These are phyloP conservation scores for Yarrowia sp. DNA, from an alignment of 805 yeast genomes.

Conservation along the genomic window DNA sequence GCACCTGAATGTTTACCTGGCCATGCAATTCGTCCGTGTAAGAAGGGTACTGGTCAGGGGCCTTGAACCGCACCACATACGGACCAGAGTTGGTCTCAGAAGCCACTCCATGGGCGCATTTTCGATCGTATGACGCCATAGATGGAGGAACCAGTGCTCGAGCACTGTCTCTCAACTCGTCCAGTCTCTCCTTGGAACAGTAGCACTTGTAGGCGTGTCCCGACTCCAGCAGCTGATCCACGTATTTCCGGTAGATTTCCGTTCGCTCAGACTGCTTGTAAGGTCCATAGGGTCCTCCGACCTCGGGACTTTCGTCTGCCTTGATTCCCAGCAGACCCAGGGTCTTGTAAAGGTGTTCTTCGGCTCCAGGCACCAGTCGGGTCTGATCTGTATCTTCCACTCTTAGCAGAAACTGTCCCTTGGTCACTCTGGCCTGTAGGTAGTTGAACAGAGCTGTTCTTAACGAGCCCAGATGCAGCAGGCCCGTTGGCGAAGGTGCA, in stretches of 20 bases:
- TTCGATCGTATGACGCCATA: conserved; percentile 85
- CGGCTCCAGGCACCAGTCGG: conserved; percentile 78
- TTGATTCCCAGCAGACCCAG: conserved; percentile 71
- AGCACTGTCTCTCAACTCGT: conserved; percentile 66
- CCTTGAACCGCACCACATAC: conserved; percentile 66
- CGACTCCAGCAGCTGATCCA: conserved; percentile 50
- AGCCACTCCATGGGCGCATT: conserved; percentile 50
- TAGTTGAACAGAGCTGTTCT: conserved; percentile 92
- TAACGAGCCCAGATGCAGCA: conserved; percentile 86
- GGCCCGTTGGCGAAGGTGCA: conserved; percentile 98
- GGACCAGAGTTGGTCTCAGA: conserved; percentile 36
- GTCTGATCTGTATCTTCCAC: conserved; percentile 91
- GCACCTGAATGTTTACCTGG: conserved; percentile 69
- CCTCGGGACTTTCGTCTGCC: conserved; percentile 79
- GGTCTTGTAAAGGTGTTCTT: conserved; percentile 68
- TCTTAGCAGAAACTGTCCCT: conserved; percentile 76
- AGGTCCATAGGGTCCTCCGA: conserved; percentile 60
- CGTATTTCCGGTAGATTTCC: conserved; percentile 60
- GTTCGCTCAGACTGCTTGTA: conserved; percentile 82
- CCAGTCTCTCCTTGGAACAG: conserved; percentile 77
- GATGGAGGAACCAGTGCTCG: conserved; percentile 78
- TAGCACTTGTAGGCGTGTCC: conserved; percentile 85
- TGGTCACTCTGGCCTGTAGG: conserved; percentile 70
- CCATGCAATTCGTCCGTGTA: conserved; percentile 81
- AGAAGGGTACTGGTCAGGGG: conserved; percentile 67